Conservation (phyloP, 139 green algal genomes). For the Micromonas commoda region DNA sequence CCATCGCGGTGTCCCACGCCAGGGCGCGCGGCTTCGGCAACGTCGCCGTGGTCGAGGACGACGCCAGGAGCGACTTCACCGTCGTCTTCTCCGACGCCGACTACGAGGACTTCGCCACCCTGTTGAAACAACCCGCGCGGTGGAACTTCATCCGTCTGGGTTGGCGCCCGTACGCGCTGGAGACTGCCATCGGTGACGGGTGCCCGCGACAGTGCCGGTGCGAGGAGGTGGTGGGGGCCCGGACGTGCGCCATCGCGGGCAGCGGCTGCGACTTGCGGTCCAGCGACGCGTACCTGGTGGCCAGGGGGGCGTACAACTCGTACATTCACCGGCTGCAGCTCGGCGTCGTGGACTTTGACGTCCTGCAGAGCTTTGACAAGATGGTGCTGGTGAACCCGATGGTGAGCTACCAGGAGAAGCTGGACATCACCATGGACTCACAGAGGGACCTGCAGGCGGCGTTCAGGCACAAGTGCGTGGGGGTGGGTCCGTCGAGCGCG, state of each 20-base stretch:
- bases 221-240: not conserved
- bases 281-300: conserved; percentile 1
- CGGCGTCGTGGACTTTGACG: not conserved
- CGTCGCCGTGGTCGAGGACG: conserved; percentile 3
- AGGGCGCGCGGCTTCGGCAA: not conserved
- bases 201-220: not conserved
- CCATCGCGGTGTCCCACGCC: not conserved
- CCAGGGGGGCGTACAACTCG: not conserved
- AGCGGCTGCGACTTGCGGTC: conserved; percentile 1
- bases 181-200: not conserved
- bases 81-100: not conserved
- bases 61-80: not conserved
- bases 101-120: not conserved
- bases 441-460: no score
- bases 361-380: not conserved
- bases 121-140: not conserved
- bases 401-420: not conserved
- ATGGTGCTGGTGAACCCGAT: not conserved
- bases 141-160: conserved; percentile 1
- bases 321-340: not conserved
- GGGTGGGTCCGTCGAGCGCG: no score
- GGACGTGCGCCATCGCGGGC: conserved; percentile 1
- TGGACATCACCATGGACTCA: not conserved
- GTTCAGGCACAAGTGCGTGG: no score
- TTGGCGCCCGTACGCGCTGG: not conserved